phyloP scores from a whole-genome alignment of 371 early-diverging fungal genomes.

The Mortierella sp. region DNA sequence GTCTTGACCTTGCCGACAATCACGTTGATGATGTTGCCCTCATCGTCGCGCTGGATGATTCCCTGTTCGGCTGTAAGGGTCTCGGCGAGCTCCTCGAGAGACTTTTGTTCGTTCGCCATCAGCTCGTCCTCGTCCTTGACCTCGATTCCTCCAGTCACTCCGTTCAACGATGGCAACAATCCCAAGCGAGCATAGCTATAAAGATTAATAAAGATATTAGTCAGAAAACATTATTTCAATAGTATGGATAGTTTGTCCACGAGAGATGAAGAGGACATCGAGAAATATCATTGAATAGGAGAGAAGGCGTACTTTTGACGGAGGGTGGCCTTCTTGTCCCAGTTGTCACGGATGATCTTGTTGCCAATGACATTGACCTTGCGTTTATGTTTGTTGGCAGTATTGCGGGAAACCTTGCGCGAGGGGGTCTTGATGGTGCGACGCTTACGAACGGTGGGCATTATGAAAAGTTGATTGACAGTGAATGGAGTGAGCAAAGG shows the following conservation, averaged over 20 bases:
- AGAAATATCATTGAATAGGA: no score
- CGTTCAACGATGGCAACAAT: slow-evolving; percentile 83
- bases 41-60: slow-evolving; percentile 86
- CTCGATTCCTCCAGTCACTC: slow-evolving; percentile 76
- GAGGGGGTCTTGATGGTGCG: slow-evolving; percentile 47
- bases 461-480: slow-evolving; percentile 7
- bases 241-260: background rate
- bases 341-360: slow-evolving; percentile 74
- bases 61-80: slow-evolving; percentile 78
- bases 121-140: slow-evolving; percentile 50
- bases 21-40: slow-evolving; percentile 83
- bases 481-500: background rate
- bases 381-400: slow-evolving; percentile 66
- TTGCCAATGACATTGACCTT: slow-evolving; percentile 70
- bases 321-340: slow-evolving; percentile 84
- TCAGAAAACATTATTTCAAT: background rate
- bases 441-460: slow-evolving; percentile 42
- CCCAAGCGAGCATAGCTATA: slow-evolving; percentile 79
- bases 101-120: slow-evolving; percentile 57
- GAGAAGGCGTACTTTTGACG: slow-evolving; percentile 74
- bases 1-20: slow-evolving; percentile 72
- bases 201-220: background rate
- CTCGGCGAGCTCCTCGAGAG: slow-evolving; percentile 56
- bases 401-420: slow-evolving; percentile 65
- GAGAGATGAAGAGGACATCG: background rate